phyloP scores from a whole-genome alignment of 176 grass and related monocot species.

The Stipa capillata region DNA sequence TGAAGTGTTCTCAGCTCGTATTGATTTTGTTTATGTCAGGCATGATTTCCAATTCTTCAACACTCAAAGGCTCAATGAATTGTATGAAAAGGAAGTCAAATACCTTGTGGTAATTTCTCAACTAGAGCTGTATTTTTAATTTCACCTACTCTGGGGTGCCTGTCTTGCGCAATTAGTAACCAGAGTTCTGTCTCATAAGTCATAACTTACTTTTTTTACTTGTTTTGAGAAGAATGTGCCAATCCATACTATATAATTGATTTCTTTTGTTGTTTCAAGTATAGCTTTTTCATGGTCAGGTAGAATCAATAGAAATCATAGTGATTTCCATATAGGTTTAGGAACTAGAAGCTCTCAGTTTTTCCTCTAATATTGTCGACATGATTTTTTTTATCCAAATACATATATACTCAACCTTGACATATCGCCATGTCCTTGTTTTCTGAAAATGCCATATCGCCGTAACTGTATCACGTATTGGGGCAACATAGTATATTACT shows the following conservation, averaged over 20 bases:
- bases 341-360: too few relatives aligned
- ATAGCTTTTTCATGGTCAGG: neutral
- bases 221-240: neutral
- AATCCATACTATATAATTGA: neutral
- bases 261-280: neutral
- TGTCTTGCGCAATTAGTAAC: neutral
- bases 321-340: too few relatives aligned
- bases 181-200: neutral
- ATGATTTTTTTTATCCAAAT: too few relatives aligned
- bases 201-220: neutral
- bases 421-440: too few relatives aligned
- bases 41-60: constrained; percentile 87
- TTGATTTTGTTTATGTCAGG: constrained; percentile 26
- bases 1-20: neutral
- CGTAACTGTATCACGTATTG: too few relatives aligned
- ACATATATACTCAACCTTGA: too few relatives aligned
- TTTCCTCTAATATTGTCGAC: too few relatives aligned
- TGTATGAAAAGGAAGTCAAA: constrained; percentile 87
- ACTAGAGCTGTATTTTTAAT: neutral
- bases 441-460: too few relatives aligned
- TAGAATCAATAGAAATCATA: too few relatives aligned
- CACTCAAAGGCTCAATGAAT: constrained; percentile 56
- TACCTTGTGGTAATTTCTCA: constrained; percentile 50
- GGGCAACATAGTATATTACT: too few relatives aligned
- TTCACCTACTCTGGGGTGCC: neutral